Base-by-base conservation (phyloP, 495 filamentous ascomycete genomes). In the Chaetomium tenue region DNA sequence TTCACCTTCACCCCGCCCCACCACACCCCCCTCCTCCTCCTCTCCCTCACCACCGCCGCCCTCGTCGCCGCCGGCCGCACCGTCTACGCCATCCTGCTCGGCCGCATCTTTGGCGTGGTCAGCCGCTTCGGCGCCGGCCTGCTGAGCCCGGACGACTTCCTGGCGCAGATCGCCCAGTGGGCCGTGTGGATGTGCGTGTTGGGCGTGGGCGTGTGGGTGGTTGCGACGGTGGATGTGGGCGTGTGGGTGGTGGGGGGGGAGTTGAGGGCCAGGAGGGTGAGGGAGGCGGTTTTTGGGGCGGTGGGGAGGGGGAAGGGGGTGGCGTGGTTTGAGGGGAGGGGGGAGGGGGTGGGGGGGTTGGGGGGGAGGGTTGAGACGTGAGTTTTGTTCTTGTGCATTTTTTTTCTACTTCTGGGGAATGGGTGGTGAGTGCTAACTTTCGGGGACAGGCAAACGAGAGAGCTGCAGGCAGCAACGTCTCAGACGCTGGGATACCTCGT, bases 201-300 rank as follows among this genome's bases (percentile, higher is more conserved):
- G 0, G 92, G 89, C 9, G 72, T 76, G 4, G 79, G 71, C 2
- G 84, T 82, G 42, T 93, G 89, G 85, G 25, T 93, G 5, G 72
- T 88, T 46, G 86, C 88, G 66, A 83, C 82, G 11, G 66, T 79
- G 53, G 91, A 89, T 67, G 87, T 88, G 67, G 79, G 81, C 15
- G 64, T 81, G 5, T 97, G 93, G 86, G 74, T 92, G 48, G 69
- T 83, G 0, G 92, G 91, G 69, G 90, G 92, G 28, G 93, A 97
- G 74, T 71, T 92, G 11, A 91, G 97, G 65, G 91, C 87, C 5
- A 85, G 82, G 46, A 80, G 74, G 23, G 87, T 85, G 25, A 84
- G 91, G 28, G 77, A 81, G 33, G 78, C 71, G 28, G 70, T 96
- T 3, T 97, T 96, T 68, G 68, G 76, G 2, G 84, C 83, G 3